Evolutionary conservation across 208 protist species (phyloP).

Genomic region (Trypanosoma theileri): DNA sequence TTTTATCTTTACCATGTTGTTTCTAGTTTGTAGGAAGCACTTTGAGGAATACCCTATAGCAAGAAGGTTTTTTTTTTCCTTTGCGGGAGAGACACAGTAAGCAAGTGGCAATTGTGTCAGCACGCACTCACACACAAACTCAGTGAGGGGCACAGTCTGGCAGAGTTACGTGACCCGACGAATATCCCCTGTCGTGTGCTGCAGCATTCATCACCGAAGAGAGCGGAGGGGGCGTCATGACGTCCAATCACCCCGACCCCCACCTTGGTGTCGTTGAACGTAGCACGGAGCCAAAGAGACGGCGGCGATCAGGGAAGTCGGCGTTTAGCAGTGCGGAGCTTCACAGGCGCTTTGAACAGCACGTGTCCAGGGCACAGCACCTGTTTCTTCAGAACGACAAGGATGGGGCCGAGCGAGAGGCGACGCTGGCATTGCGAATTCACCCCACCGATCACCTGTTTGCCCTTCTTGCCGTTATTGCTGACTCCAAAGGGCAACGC

Average conservation of each 20-base stretch:
- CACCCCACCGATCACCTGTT: constrained; percentile 80
- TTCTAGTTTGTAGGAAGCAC: too few species aligned
- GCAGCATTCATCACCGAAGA: too few species aligned
- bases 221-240: background rate
- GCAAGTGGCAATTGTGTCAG: too few species aligned
- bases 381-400: constrained; percentile 65
- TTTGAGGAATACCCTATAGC: too few species aligned
- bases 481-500: constrained; percentile 78
- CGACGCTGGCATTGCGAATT: constrained; percentile 72
- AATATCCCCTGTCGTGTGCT: too few species aligned
- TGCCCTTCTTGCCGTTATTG: constrained; percentile 76
- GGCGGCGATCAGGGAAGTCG: constrained; percentile 2
- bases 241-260: constrained; percentile 12
- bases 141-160: too few species aligned
- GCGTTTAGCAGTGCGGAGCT: constrained; percentile 53
- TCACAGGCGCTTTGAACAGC: constrained; percentile 56
- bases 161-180: too few species aligned
- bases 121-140: too few species aligned
- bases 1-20: background rate
- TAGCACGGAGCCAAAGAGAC: constrained; percentile 18
- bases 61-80: background rate
- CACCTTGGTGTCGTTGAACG: constrained; percentile 24
- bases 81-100: too few species aligned
- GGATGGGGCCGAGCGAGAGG: constrained; percentile 58
- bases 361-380: constrained; percentile 69